A percentile compares a stretch with the other conserved stretches of the same genome.
Evolutionary conservation across 176 grass and related monocot genomes (phyloP).

Genomic region (Oryza glumipatula): DNA sequence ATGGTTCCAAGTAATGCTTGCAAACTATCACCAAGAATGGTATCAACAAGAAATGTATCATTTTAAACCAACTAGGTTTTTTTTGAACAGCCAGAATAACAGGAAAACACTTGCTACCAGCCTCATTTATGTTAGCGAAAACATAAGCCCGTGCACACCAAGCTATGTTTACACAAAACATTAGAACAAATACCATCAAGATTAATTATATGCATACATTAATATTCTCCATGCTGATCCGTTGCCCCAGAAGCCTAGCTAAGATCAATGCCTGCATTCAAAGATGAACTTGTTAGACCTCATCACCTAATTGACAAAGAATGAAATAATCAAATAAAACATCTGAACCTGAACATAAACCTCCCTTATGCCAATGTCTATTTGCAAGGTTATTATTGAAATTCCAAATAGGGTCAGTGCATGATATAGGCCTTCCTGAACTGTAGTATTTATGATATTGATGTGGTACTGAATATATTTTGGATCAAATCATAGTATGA

Average conservation of each 20-base stretch:
- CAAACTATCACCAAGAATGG: background rate
- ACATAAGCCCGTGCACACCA: background rate
- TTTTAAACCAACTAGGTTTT: background rate
- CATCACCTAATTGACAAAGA: background rate
- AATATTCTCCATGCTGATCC: conserved; percentile 77
- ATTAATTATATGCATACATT: conserved; percentile 46
- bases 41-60: background rate
- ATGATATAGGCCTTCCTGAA: background rate
- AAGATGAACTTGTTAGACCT: conserved; percentile 19
- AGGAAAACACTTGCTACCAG: background rate
- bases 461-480: background rate
- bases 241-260: conserved; percentile 77
- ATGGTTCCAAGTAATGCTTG: background rate
- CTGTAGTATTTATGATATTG: background rate
- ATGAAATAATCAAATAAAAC: background rate
- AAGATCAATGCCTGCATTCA: conserved; percentile 80
- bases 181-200: background rate
- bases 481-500: background rate
- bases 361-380: background rate
- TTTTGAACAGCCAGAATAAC: conserved; percentile 1
- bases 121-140: conserved; percentile 28
- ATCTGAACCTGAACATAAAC: conserved; percentile 14
- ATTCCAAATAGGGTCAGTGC: background rate
- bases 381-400: background rate
- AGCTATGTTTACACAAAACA: background rate